Evolutionary conservation across 2,329 filamentous ascomycete species (phyloP), one percentile per base, ranked within the genome.

Genomic region (Botrytis tulipae): DNA sequence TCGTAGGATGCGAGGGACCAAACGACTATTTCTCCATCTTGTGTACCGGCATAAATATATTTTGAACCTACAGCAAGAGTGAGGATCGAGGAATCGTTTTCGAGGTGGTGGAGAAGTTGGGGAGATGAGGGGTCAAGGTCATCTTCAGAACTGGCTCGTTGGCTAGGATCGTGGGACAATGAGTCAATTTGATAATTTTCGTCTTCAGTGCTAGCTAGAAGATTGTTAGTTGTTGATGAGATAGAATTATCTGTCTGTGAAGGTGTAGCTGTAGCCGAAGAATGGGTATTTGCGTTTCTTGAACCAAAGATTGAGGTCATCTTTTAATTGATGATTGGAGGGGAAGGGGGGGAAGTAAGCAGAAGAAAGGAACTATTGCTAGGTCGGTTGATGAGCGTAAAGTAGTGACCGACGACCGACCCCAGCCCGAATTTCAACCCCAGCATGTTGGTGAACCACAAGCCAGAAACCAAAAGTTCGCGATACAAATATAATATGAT

Each of bases 1-100:
- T 97, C 91, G 81, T 95, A 99, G 12, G 93, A 97, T 77, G 92
- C 91, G 62, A 99, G 87, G 5, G 92, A 94, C 92, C 94, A 99
- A 62, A 95, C 91, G 63, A 97, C 87, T 75, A 99, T 97, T 84
- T 98, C 94, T 75, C 96, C 96, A 76, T 94, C 93, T 81, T 98
- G 94, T 1, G 96, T 95, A 59, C 96, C 96, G 29, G 95, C 95
- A 82, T 94, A 99, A 71, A 99, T 92, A 80, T 91, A 91, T 66
- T 92, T 87, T 70, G 93, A 87, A 73, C 93, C 94, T 37, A 97
- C 89, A 6, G 91, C 93, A 73, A 99, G 87, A 14, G 94, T 90
- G 69, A 99, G 89, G 66, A 97, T 92, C 3, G 92, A 94, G 82
- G 90, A 93, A 79, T 90, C 88, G 81, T 95, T 92, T 80, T 90